Conservation (phyloP, 805 yeast genomes). For the Candida sithepensis region DNA sequence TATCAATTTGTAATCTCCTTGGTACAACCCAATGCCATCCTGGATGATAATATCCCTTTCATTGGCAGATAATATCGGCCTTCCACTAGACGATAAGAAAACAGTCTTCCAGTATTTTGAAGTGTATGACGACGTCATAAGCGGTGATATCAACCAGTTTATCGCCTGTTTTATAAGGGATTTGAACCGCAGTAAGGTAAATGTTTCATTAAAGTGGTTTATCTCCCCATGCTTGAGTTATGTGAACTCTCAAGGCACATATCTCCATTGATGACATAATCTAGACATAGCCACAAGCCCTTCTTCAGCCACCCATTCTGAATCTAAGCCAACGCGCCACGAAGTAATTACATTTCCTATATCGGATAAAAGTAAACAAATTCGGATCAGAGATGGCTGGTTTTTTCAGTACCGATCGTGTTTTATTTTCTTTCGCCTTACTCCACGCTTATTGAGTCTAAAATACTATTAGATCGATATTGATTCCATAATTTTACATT, state of each 20-base stretch:
- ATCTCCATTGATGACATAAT: no score
- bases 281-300: background rate
- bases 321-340: background rate
- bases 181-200: no score
- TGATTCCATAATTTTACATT: no score
- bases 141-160: background rate
- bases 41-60: constrained; percentile 55
- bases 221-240: no score
- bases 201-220: no score
- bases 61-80: constrained; percentile 23
- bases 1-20: constrained; percentile 62
- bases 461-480: no score
- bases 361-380: constrained; percentile 9
- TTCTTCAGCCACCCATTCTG: no score
- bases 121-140: constrained; percentile 1
- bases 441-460: no score
- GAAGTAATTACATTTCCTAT: constrained; percentile 1
- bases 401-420: background rate
- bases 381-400: constrained; percentile 3
- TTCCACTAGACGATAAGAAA: constrained; percentile 27
- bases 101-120: constrained; percentile 22
- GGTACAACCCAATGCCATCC: constrained; percentile 69
- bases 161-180: no score
- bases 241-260: no score
- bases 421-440: background rate